Evolutionary conservation across 2,329 filamentous ascomycete genomes (phyloP).

Genomic region (Aureobasidium pullulans): DNA sequence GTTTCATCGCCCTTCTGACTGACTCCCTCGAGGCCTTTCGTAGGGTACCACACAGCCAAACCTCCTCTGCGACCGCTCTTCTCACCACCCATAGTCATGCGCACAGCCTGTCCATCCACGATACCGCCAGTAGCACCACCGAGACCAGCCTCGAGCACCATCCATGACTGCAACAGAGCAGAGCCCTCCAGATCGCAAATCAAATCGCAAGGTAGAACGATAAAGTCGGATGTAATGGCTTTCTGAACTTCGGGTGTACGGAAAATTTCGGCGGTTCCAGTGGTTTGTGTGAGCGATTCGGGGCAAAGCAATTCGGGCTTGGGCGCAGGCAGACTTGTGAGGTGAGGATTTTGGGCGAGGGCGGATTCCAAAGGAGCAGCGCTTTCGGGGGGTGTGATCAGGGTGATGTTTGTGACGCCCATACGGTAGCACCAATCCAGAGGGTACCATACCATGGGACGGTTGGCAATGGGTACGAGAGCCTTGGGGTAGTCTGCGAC

Average conservation of each 20-base stretch:
- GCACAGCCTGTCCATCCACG: slow-evolving; percentile 37
- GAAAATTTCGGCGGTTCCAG: slow-evolving; percentile 82
- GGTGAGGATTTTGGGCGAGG: slow-evolving; percentile 68
- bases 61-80: slow-evolving; percentile 63
- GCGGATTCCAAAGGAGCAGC: slow-evolving; percentile 60
- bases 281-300: slow-evolving; percentile 67
- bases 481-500: slow-evolving; percentile 77
- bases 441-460: slow-evolving; percentile 86
- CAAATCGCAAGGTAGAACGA: slow-evolving; percentile 87
- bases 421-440: slow-evolving; percentile 79
- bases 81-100: slow-evolving; percentile 46
- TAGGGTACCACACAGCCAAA: slow-evolving; percentile 85
- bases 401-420: slow-evolving; percentile 60
- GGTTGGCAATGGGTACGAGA: slow-evolving; percentile 71
- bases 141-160: slow-evolving; percentile 70
- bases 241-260: slow-evolving; percentile 73
- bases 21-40: slow-evolving; percentile 57
- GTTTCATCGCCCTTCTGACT: slow-evolving; percentile 85
- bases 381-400: slow-evolving; percentile 52
- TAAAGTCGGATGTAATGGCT: slow-evolving; percentile 76
- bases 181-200: slow-evolving; percentile 84
- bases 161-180: slow-evolving; percentile 81
- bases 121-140: slow-evolving; percentile 49
- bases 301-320: slow-evolving; percentile 72
- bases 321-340: slow-evolving; percentile 66